Percentiles rank a stretch among this genome's conserved stretches.
Conservation (phyloP, 2,329 filamentous ascomycete species). For the Talaromyces marneffei region DNA sequence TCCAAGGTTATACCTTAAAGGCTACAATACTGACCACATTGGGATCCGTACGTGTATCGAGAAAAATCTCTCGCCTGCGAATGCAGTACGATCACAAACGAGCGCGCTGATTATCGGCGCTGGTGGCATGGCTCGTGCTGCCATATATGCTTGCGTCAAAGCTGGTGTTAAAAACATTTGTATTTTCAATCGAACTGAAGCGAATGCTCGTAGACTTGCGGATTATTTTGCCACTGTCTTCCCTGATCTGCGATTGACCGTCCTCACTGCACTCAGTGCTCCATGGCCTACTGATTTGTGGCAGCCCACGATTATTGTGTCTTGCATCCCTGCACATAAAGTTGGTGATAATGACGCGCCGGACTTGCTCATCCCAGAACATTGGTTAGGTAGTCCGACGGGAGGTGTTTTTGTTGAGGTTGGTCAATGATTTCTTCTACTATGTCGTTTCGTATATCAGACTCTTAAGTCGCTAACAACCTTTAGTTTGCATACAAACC, state of each 20-base stretch:
- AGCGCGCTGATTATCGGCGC: constrained; percentile 59
- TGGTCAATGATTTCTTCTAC: constrained; percentile 11
- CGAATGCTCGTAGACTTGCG: constrained; percentile 31
- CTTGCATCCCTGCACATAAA: constrained; percentile 34
- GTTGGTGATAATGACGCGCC: constrained; percentile 32
- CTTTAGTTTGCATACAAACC: constrained; percentile 37
- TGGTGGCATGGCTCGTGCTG: constrained; percentile 44
- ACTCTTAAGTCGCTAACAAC: neutral
- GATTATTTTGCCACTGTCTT: constrained; percentile 28
- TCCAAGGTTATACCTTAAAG: constrained; percentile 63
- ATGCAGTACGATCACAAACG: constrained; percentile 53
- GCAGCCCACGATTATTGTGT: constrained; percentile 35
- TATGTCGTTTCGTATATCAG: neutral
- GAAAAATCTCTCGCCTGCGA: constrained; percentile 66
- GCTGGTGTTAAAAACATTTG: constrained; percentile 35
- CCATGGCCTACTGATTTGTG: constrained; percentile 30
- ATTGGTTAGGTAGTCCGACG: constrained; percentile 36
- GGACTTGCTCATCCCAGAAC: constrained; percentile 30
- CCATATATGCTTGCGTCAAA: constrained; percentile 37
- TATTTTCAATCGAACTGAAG: constrained; percentile 33
- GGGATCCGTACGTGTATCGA: constrained; percentile 69
- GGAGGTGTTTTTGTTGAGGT: constrained; percentile 39
- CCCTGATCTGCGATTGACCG: constrained; percentile 19
- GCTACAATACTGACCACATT: constrained; percentile 78
- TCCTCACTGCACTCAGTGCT: constrained; percentile 25